Base-by-base conservation (phyloP, 441 rosid species). In the Jatropha multifida region DNA sequence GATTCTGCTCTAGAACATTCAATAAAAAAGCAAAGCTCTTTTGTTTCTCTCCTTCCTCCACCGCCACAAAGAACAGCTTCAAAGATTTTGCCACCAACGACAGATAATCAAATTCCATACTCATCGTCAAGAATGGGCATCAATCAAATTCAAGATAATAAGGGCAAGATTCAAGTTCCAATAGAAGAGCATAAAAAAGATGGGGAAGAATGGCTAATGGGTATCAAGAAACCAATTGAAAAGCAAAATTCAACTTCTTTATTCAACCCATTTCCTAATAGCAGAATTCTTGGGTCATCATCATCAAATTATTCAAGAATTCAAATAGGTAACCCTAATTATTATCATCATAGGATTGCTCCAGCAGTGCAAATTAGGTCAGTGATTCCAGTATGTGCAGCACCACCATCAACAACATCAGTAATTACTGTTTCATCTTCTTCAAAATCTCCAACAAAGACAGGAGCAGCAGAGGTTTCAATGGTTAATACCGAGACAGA, bases 291-390 rank as follows among this genome's bases (percentile, higher is more conserved):
- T 74, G 80, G 82, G 65, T 68, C 79, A 17, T 77, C 82, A 49
- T 32, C 77, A 40, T 41, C 77, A 40, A 64, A 49, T 40, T 49
- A 64, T 18, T 46, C 77, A 73, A 77, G 58, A 67, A 18, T 72
- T 12, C 78, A 76, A 38, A 67, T 66, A 17, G 51, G 68, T 44
- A 82, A 74, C 67, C 72, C 72, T 66, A 74, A n/a, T 58, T n/a
- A 20, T 15, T 81, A 58, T 23, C 81, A 81, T n/a, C 82, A 76
- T 52, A 83, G 72, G 60, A 79, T 86, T 23, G 96, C 94, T 17
- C 94, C 96, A 49, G 86, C 94, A 14, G 97, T 92, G 81, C 93
- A 88, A 42, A 89, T 90, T 66, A 88, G 97, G 80, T 86, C 96
- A 70, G 92, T 89, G 17, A 85, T 92, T 62, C 94, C 97, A 51